A percentile compares a stretch with the other conserved stretches of the same genome.
These are phyloP conservation scores for Geotrichum carabidarum DNA, from an alignment of 1,139 yeast genomes.

Conservation along the genomic window DNA sequence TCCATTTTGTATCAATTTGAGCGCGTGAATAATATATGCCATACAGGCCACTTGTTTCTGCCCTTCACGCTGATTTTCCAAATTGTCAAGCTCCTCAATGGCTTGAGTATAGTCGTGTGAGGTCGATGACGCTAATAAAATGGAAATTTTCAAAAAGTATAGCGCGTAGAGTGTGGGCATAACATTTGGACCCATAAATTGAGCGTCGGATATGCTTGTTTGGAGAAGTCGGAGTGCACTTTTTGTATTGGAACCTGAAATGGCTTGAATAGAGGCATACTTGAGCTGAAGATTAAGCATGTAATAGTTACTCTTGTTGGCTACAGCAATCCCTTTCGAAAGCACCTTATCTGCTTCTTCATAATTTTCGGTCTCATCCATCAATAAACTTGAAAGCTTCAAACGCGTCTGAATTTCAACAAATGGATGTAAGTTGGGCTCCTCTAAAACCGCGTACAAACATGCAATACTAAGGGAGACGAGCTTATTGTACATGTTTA, in stretches of 20 bases:
- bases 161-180: constrained; percentile 5
- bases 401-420: constrained; percentile 19
- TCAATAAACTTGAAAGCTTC: constrained; percentile 16
- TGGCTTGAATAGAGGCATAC: constrained; percentile 15
- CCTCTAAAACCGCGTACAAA: constrained; percentile 16
- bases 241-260: constrained; percentile 7
- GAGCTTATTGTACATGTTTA: constrained; percentile 14
- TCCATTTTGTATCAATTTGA: constrained; percentile 15
- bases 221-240: constrained; percentile 12
- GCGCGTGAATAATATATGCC: constrained; percentile 16
- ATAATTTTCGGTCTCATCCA: constrained; percentile 18
- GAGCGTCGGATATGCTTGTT: constrained; percentile 12
- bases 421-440: constrained; percentile 17
- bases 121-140: constrained; percentile 6
- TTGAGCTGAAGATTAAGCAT: constrained; percentile 14
- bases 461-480: constrained; percentile 13
- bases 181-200: constrained; percentile 8
- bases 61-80: constrained; percentile 10
- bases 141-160: constrained; percentile 10
- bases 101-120: constrained; percentile 14
- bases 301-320: constrained; percentile 16
- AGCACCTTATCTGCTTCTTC: constrained; percentile 17
- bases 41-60: constrained; percentile 15
- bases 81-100: constrained; percentile 10
- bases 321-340: constrained; percentile 18